A percentile compares a stretch with the other conserved stretches of the same genome.
Conservation (phyloP, 2,329 filamentous ascomycete species). For the Cadophora luteo-olivacea region DNA sequence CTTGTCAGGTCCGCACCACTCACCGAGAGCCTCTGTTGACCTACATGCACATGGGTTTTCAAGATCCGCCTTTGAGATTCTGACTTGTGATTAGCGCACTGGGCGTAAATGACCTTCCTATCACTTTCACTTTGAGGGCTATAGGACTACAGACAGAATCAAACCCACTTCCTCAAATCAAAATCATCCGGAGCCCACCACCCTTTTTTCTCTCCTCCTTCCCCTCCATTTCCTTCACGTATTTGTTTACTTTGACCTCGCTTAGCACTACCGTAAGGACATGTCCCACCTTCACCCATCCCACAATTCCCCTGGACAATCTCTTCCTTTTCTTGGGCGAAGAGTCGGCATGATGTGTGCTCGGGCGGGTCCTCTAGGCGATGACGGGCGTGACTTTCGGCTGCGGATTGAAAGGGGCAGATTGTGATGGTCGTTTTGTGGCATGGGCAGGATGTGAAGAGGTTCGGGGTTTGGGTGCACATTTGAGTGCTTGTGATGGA, state of each 20-base stretch:
- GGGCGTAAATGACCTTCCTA: too few relatives aligned
- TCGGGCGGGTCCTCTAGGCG: neutral
- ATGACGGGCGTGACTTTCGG: neutral
- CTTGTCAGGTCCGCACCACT: too few relatives aligned
- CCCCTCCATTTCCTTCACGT: neutral
- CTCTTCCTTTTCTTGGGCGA: neutral
- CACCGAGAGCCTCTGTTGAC: too few relatives aligned
- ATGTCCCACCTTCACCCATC: neutral
- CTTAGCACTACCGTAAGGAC: neutral
- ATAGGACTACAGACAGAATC: neutral
- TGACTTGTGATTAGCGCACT: too few relatives aligned
- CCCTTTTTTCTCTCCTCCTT: neutral
- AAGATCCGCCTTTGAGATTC: too few relatives aligned
- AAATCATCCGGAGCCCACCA: conserved; percentile 15
- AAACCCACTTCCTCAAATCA: neutral
- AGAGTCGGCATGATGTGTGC: neutral
- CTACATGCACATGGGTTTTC: too few relatives aligned
- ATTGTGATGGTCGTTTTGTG: conserved; percentile 11
- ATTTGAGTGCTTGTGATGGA: too few relatives aligned
- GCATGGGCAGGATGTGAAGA: neutral
- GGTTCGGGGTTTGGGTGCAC: neutral
- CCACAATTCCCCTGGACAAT: neutral
- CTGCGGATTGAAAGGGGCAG: conserved; percentile 12
- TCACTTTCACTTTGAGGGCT: too few relatives aligned
- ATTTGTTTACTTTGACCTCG: neutral